These are phyloP conservation scores for Diospyros kaki DNA, from an alignment of 148 eudicot species.

Conservation along the genomic window DNA sequence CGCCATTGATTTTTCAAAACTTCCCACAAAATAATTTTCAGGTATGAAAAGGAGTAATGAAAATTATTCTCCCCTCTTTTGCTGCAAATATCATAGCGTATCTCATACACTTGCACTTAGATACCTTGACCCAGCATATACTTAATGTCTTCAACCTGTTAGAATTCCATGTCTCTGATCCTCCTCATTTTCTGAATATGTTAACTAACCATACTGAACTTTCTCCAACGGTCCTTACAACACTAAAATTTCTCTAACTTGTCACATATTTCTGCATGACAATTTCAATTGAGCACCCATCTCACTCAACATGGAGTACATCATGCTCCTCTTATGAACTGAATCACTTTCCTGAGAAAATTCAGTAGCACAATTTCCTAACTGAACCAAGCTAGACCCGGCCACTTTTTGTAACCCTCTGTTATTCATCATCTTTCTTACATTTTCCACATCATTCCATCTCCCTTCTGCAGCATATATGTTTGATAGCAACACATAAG, in stretches of 20 bases:
- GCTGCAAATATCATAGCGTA: not conserved
- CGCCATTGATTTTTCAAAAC: not conserved
- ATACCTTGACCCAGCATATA: not conserved
- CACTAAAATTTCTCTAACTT: not conserved
- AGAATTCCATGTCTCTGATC: not conserved
- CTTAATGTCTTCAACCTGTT: not conserved
- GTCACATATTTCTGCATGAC: slow-evolving; percentile 12
- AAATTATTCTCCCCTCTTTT: not conserved
- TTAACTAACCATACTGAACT: not conserved
- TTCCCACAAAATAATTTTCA: not conserved
- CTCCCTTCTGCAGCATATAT: slow-evolving; percentile 49
- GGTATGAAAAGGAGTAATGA: not conserved
- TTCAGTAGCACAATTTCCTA: slow-evolving; percentile 1
- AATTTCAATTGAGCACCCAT: slow-evolving; percentile 28
- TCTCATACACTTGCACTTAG: not conserved
- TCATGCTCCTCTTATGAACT: slow-evolving; percentile 24
- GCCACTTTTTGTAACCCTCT: slow-evolving; percentile 36
- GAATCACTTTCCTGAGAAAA: slow-evolving; percentile 11
- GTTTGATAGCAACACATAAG: slow-evolving; percentile 49
- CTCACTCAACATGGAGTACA: slow-evolving; percentile 29
- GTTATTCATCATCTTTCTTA: slow-evolving; percentile 39
- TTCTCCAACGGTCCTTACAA: not conserved
- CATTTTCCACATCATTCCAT: slow-evolving; percentile 51
- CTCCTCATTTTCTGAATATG: not conserved
- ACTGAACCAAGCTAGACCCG: slow-evolving; percentile 37